Conservation (phyloP, 2,329 filamentous ascomycete genomes). For the Sclerotinia glacialis region DNA sequence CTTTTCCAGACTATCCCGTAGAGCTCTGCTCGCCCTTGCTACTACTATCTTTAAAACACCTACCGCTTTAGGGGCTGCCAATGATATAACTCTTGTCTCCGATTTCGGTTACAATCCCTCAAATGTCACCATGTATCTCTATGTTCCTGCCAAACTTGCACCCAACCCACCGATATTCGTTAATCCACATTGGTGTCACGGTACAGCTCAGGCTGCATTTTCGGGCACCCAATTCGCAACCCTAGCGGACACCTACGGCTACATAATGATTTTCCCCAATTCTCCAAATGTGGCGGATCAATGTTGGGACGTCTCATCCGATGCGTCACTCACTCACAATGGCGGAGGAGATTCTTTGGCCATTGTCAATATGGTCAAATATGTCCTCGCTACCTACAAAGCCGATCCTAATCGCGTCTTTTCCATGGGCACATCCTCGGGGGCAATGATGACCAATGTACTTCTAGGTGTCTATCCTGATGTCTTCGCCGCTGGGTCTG, state of each 20-base stretch:
- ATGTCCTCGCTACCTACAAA: constrained; percentile 51
- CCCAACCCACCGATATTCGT: constrained; percentile 32
- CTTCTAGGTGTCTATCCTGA: constrained; percentile 49
- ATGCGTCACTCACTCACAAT: constrained; percentile 48
- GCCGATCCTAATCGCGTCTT: constrained; percentile 53
- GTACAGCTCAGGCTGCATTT: constrained; percentile 43
- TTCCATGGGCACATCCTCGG: constrained; percentile 46
- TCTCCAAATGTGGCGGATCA: constrained; percentile 48
- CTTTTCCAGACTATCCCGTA: neutral
- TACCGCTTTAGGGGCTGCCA: neutral
- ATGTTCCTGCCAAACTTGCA: constrained; percentile 30
- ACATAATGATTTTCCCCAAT: constrained; percentile 59
- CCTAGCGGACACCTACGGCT: constrained; percentile 53
- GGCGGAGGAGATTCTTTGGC: constrained; percentile 56
- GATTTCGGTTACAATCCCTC: constrained; percentile 32
- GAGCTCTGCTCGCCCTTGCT: neutral
- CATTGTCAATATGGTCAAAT: constrained; percentile 59
- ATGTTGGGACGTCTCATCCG: constrained; percentile 60
- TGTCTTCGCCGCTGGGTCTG: constrained; percentile 46
- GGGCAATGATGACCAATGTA: constrained; percentile 53
- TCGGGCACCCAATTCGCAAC: constrained; percentile 46
- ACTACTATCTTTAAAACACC: neutral
- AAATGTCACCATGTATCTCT: constrained; percentile 33
- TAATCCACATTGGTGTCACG: constrained; percentile 39
- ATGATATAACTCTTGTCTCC: constrained; percentile 24